Conservation (phyloP, 768 basidiomycete species). For the Pleurotus giganteus region DNA sequence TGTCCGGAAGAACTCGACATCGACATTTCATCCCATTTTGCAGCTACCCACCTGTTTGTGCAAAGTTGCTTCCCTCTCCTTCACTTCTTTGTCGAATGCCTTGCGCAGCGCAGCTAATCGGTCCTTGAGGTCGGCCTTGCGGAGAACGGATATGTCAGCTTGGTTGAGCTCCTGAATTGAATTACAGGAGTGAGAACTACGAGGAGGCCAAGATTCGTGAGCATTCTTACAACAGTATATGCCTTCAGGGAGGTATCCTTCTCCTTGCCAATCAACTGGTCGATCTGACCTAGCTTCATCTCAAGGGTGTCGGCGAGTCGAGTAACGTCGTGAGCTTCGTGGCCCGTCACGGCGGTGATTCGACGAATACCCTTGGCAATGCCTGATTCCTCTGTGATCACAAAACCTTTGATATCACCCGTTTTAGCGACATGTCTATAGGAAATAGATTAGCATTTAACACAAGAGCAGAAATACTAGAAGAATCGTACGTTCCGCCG, state of each 20-base stretch:
- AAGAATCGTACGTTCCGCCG: slow-evolving; percentile 85
- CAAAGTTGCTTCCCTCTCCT: slow-evolving; percentile 73
- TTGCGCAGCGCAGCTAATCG: slow-evolving; percentile 70
- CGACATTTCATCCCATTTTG: neutral
- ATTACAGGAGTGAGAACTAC: neutral
- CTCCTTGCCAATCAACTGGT: slow-evolving; percentile 62
- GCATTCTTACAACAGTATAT: slow-evolving; percentile 61
- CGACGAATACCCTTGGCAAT: slow-evolving; percentile 98
- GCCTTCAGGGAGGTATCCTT: slow-evolving; percentile 89
- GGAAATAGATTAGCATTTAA: neutral
- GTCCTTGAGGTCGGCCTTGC: slow-evolving; percentile 79
- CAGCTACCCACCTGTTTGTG: slow-evolving; percentile 66
- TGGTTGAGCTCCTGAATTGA: slow-evolving; percentile 76
- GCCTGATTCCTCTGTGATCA: slow-evolving; percentile 92
- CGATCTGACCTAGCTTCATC: slow-evolving; percentile 59
- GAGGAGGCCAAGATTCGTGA: neutral
- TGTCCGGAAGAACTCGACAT: slow-evolving; percentile 29
- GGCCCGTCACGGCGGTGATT: slow-evolving; percentile 90
- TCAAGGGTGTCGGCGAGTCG: slow-evolving; percentile 64
- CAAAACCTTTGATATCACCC: slow-evolving; percentile 95
- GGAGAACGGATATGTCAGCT: slow-evolving; percentile 83
- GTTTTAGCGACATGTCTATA: slow-evolving; percentile 91
- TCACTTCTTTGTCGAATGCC: slow-evolving; percentile 79
- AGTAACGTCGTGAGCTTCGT: slow-evolving; percentile 84
- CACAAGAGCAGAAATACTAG: neutral